phyloP scores from a whole-genome alignment of 1,284 basidiomycete species.

The Dichomitus squalens region DNA sequence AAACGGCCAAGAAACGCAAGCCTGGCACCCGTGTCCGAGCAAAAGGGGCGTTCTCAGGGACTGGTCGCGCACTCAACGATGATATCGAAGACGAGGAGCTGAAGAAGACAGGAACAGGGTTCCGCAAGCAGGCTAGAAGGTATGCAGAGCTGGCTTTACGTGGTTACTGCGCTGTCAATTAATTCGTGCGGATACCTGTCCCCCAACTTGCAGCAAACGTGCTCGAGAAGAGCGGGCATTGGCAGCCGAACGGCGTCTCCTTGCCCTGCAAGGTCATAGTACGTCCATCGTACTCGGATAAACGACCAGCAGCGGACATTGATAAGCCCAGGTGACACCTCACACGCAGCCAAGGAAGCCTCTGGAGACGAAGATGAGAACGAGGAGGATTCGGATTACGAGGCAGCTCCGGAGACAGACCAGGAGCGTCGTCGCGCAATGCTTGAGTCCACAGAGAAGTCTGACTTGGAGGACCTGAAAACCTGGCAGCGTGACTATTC shows the following conservation, averaged over 20 bases:
- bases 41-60: conserved; percentile 58
- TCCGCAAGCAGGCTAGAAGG: conserved; percentile 73
- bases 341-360: conserved; percentile 13
- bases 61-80: conserved; percentile 55
- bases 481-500: conserved; percentile 47
- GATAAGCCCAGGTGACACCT: conserved; percentile 16
- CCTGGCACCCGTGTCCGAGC: conserved; percentile 66
- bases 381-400: conserved; percentile 39
- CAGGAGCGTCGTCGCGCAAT: conserved; percentile 53
- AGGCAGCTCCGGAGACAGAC: conserved; percentile 54
- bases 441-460: conserved; percentile 42
- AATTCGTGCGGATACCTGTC: not conserved
- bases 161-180: not conserved
- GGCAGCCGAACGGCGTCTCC: conserved; percentile 67
- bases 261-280: conserved; percentile 43
- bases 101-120: conserved; percentile 54
- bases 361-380: conserved; percentile 27
- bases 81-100: conserved; percentile 41
- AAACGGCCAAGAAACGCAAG: conserved; percentile 67
- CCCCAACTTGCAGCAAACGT: conserved; percentile 53
- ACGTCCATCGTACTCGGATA: conserved; percentile 7
- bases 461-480: conserved; percentile 39
- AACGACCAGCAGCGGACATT: not conserved
- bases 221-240: conserved; percentile 74
- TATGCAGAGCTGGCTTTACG: conserved; percentile 26